Base-by-base conservation (phyloP, 2,329 filamentous ascomycete genomes). In the Fusarium sp. region DNA sequence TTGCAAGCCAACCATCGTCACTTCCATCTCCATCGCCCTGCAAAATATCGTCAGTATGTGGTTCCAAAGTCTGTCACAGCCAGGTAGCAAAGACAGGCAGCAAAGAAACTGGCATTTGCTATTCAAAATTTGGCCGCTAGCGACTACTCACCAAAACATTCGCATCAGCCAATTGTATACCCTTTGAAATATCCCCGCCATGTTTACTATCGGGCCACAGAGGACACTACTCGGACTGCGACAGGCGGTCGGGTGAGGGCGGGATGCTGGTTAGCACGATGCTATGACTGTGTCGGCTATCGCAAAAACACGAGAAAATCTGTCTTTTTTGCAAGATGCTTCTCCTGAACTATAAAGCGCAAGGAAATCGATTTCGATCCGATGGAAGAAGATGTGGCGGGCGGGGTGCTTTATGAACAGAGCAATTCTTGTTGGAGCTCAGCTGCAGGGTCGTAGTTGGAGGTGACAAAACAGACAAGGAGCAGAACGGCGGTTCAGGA, bases 21-120 rank as follows among this genome's bases (percentile, higher is more conserved):
- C 95, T 83, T 99, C 96, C 94, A 99, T 98, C 85, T 99, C 96
- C 73, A 94, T 97, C 74, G 95, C 94, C 96, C 95, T 98, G 72
- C 67, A 62, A 54, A 29, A 40, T 22, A 44, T 43, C 47, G 60
- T 78, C 67, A 78, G 67, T 69, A 71, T 72, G 63, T 72, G 63
- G 73, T 70, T 60, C 41, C 62, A 71, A 56, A 48, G 57, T 68
- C 45, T 53, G 58, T 59, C 43, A 53, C 60, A 59, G 48, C 44
- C 34, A 45, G 51, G 51, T 30, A 67, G 32, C 58, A 56, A 53
- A 43, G 56, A 47, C 63, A 52, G 46, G 57, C 48, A 61, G 49
- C 56, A 44, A 55, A 47, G 47, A 54, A 38, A 51, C 25, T 27
- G 54, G 48, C 60, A 38, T 57, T 53, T 47, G 44, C 62, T 61